A percentile compares a stretch with the other conserved stretches of the same genome.
Evolutionary conservation across 805 yeast genomes (phyloP).

Genomic region (Candida coleopterorum): DNA sequence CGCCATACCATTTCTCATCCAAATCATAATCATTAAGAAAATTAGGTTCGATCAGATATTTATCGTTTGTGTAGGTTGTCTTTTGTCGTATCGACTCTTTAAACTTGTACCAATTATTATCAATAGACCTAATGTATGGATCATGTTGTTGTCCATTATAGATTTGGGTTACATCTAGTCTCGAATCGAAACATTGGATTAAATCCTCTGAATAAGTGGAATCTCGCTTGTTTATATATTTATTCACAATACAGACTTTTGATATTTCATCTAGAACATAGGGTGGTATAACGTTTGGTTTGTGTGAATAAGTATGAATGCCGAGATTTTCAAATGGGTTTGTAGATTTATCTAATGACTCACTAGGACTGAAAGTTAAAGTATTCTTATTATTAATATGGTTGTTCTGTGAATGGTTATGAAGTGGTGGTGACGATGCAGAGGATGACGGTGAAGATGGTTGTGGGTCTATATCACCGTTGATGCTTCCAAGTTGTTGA

Average conservation of each 20-base stretch:
- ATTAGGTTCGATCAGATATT: constrained; percentile 20
- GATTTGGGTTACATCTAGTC: neutral
- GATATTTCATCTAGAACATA: constrained; percentile 58
- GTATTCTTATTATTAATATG: too few species aligned
- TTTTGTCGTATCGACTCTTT: constrained; percentile 45
- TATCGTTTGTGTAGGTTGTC: constrained; percentile 29
- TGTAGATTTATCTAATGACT: neutral
- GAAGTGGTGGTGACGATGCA: too few species aligned
- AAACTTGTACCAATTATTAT: constrained; percentile 49
- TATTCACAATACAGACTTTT: constrained; percentile 36
- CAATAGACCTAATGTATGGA: constrained; percentile 32
- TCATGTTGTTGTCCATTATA: constrained; percentile 19
- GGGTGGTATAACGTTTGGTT: constrained; percentile 48
- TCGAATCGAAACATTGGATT: neutral
- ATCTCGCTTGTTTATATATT: constrained; percentile 18
- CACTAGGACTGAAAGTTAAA: too few species aligned
- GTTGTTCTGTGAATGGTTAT: too few species aligned
- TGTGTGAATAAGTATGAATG: constrained; percentile 29
- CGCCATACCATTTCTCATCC: constrained; percentile 65
- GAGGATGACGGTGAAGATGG: too few species aligned
- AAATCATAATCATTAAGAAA: constrained; percentile 38
- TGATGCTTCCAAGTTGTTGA: too few species aligned
- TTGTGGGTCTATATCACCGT: too few species aligned
- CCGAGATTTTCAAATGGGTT: constrained; percentile 25
- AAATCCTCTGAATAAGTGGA: constrained; percentile 8